Conservation (phyloP, 1,284 basidiomycete genomes). For the Rhodotorula glutinis region DNA sequence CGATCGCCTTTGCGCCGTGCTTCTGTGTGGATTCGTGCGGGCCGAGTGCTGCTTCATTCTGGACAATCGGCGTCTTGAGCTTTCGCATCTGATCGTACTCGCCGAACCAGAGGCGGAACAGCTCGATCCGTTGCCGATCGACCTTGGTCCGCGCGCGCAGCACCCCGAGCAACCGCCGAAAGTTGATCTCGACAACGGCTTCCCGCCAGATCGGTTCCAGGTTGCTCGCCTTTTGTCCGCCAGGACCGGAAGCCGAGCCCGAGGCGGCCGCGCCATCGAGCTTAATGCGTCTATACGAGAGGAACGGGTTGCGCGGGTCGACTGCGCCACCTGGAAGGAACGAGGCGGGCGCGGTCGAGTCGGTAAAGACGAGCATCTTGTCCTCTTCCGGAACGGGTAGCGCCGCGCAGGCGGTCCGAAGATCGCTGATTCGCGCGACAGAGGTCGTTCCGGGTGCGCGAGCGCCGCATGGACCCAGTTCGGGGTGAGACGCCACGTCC, state of each 20-base stretch:
- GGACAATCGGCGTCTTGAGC: not conserved
- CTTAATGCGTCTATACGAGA: slow-evolving; percentile 20
- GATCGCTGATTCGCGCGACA: not conserved
- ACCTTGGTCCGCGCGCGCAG: slow-evolving; percentile 8
- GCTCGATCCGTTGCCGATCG: slow-evolving; percentile 20
- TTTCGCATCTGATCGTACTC: not conserved
- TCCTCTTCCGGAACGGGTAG: slow-evolving; percentile 4
- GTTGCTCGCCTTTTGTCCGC: not conserved
- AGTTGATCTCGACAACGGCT: slow-evolving; percentile 29
- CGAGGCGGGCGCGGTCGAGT: not conserved
- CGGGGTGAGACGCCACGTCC: not conserved
- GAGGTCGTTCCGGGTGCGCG: too few species aligned
- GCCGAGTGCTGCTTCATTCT: slow-evolving; percentile 1
- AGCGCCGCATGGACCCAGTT: not conserved
- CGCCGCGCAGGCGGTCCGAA: slow-evolving; percentile 8
- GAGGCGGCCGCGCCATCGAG: not conserved
- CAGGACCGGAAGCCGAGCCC: not conserved
- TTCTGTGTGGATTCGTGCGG: not conserved
- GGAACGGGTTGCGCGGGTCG: slow-evolving; percentile 27
- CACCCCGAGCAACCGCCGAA: slow-evolving; percentile 1
- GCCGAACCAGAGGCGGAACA: slow-evolving; percentile 23
- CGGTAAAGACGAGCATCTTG: slow-evolving; percentile 7
- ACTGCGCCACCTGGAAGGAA: not conserved
- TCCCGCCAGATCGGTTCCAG: slow-evolving; percentile 11
- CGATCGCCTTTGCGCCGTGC: not conserved